Evolutionary conservation across 2,329 filamentous ascomycete species (phyloP).

Genomic region (Sporothrix pseudoabietina): DNA sequence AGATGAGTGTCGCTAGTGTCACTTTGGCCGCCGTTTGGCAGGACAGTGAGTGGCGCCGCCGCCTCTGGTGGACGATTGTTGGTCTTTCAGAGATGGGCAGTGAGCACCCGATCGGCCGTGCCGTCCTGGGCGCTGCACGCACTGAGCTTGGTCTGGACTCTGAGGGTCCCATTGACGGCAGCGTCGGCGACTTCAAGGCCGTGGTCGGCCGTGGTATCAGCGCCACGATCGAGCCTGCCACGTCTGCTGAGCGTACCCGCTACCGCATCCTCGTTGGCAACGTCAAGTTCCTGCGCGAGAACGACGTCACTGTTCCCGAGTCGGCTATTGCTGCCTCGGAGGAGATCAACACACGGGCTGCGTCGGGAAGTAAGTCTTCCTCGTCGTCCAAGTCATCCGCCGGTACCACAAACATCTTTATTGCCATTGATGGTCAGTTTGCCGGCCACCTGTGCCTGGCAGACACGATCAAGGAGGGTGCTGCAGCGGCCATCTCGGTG

Average conservation of each 20-base stretch:
- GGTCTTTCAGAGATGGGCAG: conserved; percentile 94
- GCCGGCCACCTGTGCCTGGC: conserved; percentile 81
- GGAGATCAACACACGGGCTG: conserved; percentile 54
- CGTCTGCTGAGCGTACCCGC: conserved; percentile 65
- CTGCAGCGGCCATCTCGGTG: conserved; percentile 76
- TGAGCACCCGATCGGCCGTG: conserved; percentile 93
- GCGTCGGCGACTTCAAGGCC: conserved; percentile 80
- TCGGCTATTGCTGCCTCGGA: conserved; percentile 66
- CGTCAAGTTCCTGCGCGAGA: conserved; percentile 71
- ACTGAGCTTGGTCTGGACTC: conserved; percentile 70
- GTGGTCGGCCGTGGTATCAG: conserved; percentile 82
- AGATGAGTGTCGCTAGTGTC: conserved; percentile 84
- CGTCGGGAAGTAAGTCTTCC: conserved; percentile 15
- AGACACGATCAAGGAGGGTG: conserved; percentile 88
- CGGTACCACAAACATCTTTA: conserved; percentile 87
- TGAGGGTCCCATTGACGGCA: conserved; percentile 78
- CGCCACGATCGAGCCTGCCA: conserved; percentile 76
- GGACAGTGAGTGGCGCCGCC: conserved; percentile 65
- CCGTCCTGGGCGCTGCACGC: conserved; percentile 76
- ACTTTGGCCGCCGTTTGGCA: conserved; percentile 71
- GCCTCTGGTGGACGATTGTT: conserved; percentile 93
- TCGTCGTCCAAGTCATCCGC: conserved; percentile 49
- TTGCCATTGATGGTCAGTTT: conserved; percentile 81
- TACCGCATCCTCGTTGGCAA: conserved; percentile 87
- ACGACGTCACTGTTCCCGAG: conserved; percentile 66